phyloP scores from a whole-genome alignment of 2,329 filamentous ascomycete species.

The Cladosporium cucumerinum region DNA sequence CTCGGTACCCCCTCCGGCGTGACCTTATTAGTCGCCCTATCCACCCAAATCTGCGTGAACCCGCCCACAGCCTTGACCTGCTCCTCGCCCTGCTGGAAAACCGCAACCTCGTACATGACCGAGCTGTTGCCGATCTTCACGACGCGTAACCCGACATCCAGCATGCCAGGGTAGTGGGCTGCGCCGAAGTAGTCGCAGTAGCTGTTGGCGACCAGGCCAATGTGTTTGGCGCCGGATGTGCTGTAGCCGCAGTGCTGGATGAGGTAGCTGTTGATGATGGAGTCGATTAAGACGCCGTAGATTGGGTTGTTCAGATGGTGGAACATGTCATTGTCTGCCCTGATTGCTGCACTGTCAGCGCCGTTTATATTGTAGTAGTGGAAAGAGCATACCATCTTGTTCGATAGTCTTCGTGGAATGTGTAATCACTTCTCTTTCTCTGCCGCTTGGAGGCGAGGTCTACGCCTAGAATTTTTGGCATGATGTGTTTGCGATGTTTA shows the following conservation, averaged over 20 bases:
- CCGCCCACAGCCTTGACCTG: slow-evolving; percentile 76
- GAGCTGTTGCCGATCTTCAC: slow-evolving; percentile 81
- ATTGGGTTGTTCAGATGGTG: slow-evolving; percentile 62
- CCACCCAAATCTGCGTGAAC: slow-evolving; percentile 35
- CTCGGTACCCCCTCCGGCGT: slow-evolving; percentile 61
- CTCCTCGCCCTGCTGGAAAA: slow-evolving; percentile 73
- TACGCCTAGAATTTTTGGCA: slow-evolving; percentile 16
- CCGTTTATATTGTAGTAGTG: background rate
- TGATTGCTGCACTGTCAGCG: slow-evolving; percentile 35
- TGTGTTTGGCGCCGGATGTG: slow-evolving; percentile 66
- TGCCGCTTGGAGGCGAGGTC: slow-evolving; percentile 25
- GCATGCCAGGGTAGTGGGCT: slow-evolving; percentile 74
- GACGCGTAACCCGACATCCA: slow-evolving; percentile 78
- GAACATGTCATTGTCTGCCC: slow-evolving; percentile 95
- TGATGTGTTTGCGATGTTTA: background rate
- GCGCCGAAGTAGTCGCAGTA: slow-evolving; percentile 82
- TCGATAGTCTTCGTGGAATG: slow-evolving; percentile 74
- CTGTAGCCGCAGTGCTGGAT: slow-evolving; percentile 72
- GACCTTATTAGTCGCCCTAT: slow-evolving; percentile 68
- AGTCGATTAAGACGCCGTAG: slow-evolving; percentile 59
- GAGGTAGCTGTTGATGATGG: slow-evolving; percentile 83
- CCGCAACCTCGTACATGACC: slow-evolving; percentile 82
- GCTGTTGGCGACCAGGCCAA: slow-evolving; percentile 80
- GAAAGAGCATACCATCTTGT: slow-evolving; percentile 67
- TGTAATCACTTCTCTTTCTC: slow-evolving; percentile 65